Evolutionary conservation across 192 early-diverging fungal genomes (phyloP).

Genomic region (Gigaspora rosea): DNA sequence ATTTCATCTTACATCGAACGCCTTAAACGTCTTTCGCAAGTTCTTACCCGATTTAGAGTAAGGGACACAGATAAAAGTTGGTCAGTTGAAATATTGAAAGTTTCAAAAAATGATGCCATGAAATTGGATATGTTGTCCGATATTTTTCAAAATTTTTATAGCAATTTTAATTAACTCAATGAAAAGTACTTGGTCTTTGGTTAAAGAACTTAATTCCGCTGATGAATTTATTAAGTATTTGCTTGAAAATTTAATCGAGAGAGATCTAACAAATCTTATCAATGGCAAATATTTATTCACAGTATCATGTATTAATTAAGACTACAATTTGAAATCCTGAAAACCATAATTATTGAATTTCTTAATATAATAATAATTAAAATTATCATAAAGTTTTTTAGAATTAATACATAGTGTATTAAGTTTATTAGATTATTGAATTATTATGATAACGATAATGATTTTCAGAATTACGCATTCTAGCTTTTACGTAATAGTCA

Average conservation of each 20-base stretch:
- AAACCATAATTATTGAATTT: too few relatives aligned
- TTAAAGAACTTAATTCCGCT: constrained; percentile 16
- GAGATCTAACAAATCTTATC: constrained; percentile 11
- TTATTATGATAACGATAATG: too few relatives aligned
- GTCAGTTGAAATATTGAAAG: neutral
- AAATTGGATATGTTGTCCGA: neutral
- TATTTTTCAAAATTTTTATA: neutral
- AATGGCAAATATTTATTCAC: neutral
- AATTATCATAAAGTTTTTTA: too few relatives aligned
- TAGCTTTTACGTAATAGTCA: too few relatives aligned
- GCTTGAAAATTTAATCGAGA: neutral
- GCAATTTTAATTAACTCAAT: neutral
- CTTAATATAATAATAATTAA: too few relatives aligned
- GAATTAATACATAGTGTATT: too few relatives aligned
- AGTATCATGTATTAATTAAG: too few relatives aligned
- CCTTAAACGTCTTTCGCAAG: neutral
- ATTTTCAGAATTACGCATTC: too few relatives aligned
- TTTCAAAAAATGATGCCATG: neutral
- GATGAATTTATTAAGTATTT: constrained; percentile 19
- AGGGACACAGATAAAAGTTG: neutral
- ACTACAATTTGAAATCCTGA: too few relatives aligned
- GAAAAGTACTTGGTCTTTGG: constrained; percentile 3
- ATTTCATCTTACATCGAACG: neutral
- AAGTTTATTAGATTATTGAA: too few relatives aligned
- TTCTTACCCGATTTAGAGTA: constrained; percentile 2